These are phyloP conservation scores for Globisporangium radiosum DNA, from an alignment of 352 stramenopile genomes.

Conservation along the genomic window DNA sequence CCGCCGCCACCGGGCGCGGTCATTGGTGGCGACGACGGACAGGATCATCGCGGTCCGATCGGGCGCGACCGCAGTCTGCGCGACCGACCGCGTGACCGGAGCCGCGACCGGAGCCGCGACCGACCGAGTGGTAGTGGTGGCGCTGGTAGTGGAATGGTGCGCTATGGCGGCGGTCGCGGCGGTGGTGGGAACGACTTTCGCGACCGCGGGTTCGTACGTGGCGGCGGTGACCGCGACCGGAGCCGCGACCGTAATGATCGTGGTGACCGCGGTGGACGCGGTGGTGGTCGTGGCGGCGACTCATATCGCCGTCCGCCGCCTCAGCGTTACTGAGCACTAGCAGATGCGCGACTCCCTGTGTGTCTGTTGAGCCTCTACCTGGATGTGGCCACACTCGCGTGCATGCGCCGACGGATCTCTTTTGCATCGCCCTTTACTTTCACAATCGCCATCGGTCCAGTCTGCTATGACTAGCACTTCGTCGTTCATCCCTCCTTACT, in stretches of 20 bases:
- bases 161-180: conserved; percentile 2
- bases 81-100: conserved; percentile 27
- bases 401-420: background rate
- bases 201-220: conserved; percentile 10
- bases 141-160: background rate
- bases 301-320: conserved; percentile 15
- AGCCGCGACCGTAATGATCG: background rate
- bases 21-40: conserved; percentile 13
- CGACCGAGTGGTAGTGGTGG: conserved; percentile 11
- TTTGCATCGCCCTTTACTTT: background rate
- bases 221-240: background rate
- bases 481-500: too few species aligned
- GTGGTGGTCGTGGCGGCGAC: conserved; percentile 7
- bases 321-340: conserved; percentile 14
- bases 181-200: conserved; percentile 10
- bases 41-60: conserved; percentile 6
- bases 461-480: too few species aligned
- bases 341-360: background rate
- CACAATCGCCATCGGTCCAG: too few species aligned
- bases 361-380: background rate
- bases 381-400: too few species aligned
- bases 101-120: conserved; percentile 39
- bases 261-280: background rate
- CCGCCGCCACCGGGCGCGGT: conserved; percentile 4
- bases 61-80: conserved; percentile 7